These are phyloP conservation scores for Secale cereale DNA, from an alignment of 176 grass and related monocot species.

Conservation along the genomic window DNA sequence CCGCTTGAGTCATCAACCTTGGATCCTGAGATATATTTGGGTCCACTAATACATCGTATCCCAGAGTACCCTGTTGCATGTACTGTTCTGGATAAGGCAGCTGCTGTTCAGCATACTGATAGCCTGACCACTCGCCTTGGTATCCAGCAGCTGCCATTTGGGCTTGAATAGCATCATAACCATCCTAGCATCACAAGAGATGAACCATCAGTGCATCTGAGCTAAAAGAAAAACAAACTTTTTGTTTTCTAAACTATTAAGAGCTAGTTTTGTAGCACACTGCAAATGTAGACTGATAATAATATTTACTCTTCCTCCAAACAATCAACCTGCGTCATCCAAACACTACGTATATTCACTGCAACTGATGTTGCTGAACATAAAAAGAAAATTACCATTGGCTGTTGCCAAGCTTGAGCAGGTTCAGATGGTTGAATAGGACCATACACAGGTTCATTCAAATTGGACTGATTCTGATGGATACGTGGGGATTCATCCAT, in stretches of 20 bases:
- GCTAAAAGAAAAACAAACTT: background rate
- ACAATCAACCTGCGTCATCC: background rate
- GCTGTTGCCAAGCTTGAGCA: slow-evolving; percentile 73
- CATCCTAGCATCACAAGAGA: slow-evolving; percentile 54
- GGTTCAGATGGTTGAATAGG: slow-evolving; percentile 72
- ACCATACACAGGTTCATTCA: slow-evolving; percentile 85
- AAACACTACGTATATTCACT: background rate
- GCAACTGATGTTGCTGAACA: background rate
- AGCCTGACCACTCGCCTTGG: slow-evolving; percentile 75
- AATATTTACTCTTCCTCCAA: background rate
- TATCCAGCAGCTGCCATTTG: slow-evolving; percentile 79
- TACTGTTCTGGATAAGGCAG: slow-evolving; percentile 74
- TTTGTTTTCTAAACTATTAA: background rate
- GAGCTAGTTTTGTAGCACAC: slow-evolving; percentile 3
- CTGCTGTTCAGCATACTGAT: slow-evolving; percentile 69
- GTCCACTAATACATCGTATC: slow-evolving; percentile 59
- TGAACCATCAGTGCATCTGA: slow-evolving; percentile 8
- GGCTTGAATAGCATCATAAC: slow-evolving; percentile 79
- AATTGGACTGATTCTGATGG: slow-evolving; percentile 73
- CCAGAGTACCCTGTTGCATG: slow-evolving; percentile 63
- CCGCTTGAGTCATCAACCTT: slow-evolving; percentile 72
- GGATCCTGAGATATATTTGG: slow-evolving; percentile 52
- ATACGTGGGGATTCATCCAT: slow-evolving; percentile 74
- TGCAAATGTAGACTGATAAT: background rate
- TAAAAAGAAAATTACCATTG: slow-evolving; percentile 62